Percentiles rank a stretch among this genome's conserved stretches.
These are phyloP conservation scores for Triadica sebifera DNA, from an alignment of 345 rosid genomes.

Conservation along the genomic window DNA sequence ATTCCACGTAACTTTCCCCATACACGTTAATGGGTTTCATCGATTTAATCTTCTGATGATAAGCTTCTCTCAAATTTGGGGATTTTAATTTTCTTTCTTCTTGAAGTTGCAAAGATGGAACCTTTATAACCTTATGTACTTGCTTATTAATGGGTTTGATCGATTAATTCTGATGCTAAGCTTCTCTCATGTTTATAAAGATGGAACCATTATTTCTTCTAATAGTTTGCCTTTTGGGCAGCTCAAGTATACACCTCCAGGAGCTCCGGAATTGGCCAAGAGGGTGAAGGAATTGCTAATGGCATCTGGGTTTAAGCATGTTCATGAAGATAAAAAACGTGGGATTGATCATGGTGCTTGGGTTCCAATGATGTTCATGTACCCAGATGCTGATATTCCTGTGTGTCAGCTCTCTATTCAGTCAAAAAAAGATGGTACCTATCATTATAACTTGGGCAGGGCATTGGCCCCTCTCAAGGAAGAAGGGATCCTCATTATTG, in stretches of 20 bases:
- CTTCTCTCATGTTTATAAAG: too few species aligned
- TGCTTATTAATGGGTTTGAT: too few species aligned
- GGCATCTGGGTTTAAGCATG: constrained; percentile 51
- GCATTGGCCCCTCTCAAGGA: constrained; percentile 78
- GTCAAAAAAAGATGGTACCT: constrained; percentile 42
- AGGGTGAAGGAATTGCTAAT: constrained; percentile 68
- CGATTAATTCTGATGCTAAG: too few species aligned
- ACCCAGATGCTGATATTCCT: constrained; percentile 81
- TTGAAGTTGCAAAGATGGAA: not conserved
- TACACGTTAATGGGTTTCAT: not conserved
- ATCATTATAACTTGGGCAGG: constrained; percentile 85
- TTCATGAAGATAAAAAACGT: constrained; percentile 57
- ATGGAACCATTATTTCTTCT: too few species aligned
- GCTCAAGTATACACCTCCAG: constrained; percentile 87
- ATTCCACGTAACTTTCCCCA: not conserved
- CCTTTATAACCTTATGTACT: not conserved
- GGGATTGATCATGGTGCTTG: constrained; percentile 98
- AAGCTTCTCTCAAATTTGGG: not conserved
- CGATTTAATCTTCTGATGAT: not conserved
- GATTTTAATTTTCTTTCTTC: too few species aligned
- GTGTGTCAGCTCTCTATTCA: constrained; percentile 89
- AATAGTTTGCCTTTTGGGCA: constrained; percentile 13
- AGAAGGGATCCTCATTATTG: constrained; percentile 83
- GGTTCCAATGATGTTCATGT: constrained; percentile 93
- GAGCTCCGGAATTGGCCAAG: constrained; percentile 75